Evolutionary conservation across 805 yeast genomes (phyloP).

Genomic region (Wickerhamiella alocasiicola): DNA sequence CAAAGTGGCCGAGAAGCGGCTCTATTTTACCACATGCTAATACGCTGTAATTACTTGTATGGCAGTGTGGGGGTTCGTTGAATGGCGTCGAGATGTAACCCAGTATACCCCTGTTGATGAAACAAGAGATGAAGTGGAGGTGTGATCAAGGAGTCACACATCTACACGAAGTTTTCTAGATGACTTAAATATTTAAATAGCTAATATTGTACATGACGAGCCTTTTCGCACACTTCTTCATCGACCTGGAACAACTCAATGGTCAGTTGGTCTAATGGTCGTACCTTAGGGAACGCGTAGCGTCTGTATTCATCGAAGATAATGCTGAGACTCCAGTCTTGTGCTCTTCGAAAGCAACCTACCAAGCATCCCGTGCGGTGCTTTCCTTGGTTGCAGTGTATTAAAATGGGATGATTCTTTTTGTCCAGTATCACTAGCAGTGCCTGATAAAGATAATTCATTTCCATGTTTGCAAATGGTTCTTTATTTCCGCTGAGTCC

Average conservation of each 20-base stretch:
- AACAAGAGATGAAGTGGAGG: no score
- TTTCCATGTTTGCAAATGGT: conserved; percentile 33
- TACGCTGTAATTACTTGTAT: background rate
- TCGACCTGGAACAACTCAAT: conserved; percentile 75
- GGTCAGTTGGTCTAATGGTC: conserved; percentile 92
- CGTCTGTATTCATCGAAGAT: conserved; percentile 91
- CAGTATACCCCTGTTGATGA: no score
- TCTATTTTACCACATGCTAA: conserved; percentile 1
- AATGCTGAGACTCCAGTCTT: conserved; percentile 86
- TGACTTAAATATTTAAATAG: no score
- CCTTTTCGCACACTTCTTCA: no score
- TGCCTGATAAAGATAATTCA: conserved; percentile 63
- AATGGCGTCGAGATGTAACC: conserved; percentile 1
- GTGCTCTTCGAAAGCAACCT: conserved; percentile 80
- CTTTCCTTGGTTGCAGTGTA: conserved; percentile 93
- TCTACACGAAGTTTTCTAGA: no score
- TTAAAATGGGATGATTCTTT: conserved; percentile 76
- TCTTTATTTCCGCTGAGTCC: conserved; percentile 87
- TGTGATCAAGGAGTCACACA: no score
- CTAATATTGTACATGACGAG: no score
- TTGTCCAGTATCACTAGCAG: conserved; percentile 73
- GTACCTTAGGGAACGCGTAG: conserved; percentile 87
- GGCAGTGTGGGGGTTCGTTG: conserved; percentile 5
- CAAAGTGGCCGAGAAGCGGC: conserved; percentile 2
- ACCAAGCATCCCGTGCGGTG: conserved; percentile 95